Evolutionary conservation across 164 flowering plant genomes (phyloP).

Genomic region (Stephania japonica): DNA sequence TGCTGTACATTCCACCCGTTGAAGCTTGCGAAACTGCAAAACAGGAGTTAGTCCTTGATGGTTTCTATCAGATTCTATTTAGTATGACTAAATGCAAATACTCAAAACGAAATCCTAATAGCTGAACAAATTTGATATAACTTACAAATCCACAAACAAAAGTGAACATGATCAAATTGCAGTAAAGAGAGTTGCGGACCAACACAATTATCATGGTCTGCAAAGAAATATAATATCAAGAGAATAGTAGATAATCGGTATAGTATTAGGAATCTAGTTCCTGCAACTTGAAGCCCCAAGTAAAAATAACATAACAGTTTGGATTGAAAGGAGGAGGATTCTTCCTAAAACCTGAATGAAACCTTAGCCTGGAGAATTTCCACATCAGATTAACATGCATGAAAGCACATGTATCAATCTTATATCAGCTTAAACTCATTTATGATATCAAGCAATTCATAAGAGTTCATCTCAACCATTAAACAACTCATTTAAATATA

Average conservation of each 20-base stretch:
- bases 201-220: neutral
- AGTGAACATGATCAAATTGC: neutral
- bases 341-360: neutral
- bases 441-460: neutral
- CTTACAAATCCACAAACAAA: neutral
- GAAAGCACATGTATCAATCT: too few relatives aligned
- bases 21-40: neutral
- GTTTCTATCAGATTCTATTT: neutral
- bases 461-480: neutral
- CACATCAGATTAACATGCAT: too few relatives aligned
- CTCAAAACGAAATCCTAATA: neutral
- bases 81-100: too few relatives aligned
- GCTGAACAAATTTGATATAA: neutral
- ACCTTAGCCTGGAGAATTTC: neutral
- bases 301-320: neutral
- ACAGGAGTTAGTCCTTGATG: neutral
- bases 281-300: neutral
- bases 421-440: neutral
- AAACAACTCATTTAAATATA: neutral
- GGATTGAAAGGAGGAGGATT: neutral
- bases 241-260: neutral
- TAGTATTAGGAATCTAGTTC: neutral
- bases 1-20: neutral
- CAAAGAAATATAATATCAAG: neutral
- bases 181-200: neutral